These are phyloP conservation scores for Podospora comata DNA, from an alignment of 495 filamentous ascomycete genomes.

Conservation along the genomic window DNA sequence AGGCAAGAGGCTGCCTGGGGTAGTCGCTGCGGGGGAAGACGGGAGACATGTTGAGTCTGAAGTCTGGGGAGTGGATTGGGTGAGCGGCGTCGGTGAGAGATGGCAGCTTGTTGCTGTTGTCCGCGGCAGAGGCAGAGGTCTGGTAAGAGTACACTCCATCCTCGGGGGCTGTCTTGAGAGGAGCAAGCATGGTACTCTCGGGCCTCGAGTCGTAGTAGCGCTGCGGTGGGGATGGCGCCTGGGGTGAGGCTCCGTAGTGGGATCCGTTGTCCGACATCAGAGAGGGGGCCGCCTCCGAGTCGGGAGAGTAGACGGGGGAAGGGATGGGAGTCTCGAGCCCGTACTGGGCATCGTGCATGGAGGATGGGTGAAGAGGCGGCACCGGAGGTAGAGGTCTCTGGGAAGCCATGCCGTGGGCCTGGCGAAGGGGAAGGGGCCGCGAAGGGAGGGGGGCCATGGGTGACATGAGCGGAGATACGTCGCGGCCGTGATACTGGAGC, in stretches of 20 bases:
- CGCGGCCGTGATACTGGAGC: not conserved
- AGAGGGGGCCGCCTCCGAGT: constrained; percentile 28
- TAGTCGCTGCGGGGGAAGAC: not conserved
- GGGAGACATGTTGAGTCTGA: not conserved
- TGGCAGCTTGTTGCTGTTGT: constrained; percentile 3
- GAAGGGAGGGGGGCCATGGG: constrained; percentile 14
- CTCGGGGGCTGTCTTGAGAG: constrained; percentile 1
- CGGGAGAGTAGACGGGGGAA: constrained; percentile 27
- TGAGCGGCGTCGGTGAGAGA: not conserved
- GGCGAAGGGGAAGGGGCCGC: not conserved
- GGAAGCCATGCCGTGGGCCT: not conserved
- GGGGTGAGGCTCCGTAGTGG: constrained; percentile 15
- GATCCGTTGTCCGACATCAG: constrained; percentile 31
- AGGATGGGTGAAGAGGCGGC: constrained; percentile 24
- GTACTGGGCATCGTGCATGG: constrained; percentile 21
- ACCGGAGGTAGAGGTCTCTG: constrained; percentile 15
- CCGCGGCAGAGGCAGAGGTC: constrained; percentile 8
- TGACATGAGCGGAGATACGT: not conserved
- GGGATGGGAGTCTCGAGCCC: constrained; percentile 19
- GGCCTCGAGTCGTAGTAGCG: constrained; percentile 6
- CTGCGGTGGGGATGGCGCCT: not conserved
- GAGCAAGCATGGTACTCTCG: not conserved
- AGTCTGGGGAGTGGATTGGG: not conserved
- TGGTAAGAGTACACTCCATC: not conserved
- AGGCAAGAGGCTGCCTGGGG: not conserved